Evolutionary conservation across 345 rosid species (phyloP).

Genomic region (Murraya koenigii): DNA sequence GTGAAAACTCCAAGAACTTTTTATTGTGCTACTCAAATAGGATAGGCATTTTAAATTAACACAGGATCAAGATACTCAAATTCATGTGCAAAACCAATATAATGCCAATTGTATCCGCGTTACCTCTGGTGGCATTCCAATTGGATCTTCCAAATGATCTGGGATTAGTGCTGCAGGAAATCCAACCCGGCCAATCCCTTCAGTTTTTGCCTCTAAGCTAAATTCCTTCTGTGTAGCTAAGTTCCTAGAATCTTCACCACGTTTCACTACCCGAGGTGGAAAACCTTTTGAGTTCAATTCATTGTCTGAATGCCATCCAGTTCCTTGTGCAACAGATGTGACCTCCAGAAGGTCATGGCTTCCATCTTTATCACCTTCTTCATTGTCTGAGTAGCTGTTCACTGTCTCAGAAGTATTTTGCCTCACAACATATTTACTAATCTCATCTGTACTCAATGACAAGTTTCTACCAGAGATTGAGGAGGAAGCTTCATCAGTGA

Average conservation of each 20-base stretch:
- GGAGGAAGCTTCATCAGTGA: constrained; percentile 37
- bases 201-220: constrained; percentile 36
- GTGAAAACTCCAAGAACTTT: too few relatives aligned
- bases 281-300: constrained; percentile 57
- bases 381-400: constrained; percentile 68
- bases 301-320: constrained; percentile 79
- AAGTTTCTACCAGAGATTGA: constrained; percentile 37
- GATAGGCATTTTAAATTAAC: background rate
- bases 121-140: constrained; percentile 97
- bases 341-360: constrained; percentile 44
- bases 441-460: constrained; percentile 65
- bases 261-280: constrained; percentile 49
- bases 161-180: constrained; percentile 31
- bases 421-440: constrained; percentile 35
- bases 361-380: constrained; percentile 52
- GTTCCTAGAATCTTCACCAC: constrained; percentile 39
- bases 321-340: constrained; percentile 41
- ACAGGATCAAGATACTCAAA: constrained; percentile 4
- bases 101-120: constrained; percentile 10
- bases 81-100: background rate
- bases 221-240: constrained; percentile 30
- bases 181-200: constrained; percentile 30
- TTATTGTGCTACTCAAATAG: background rate
- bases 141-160: constrained; percentile 51
- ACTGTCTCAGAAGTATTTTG: constrained; percentile 48